Evolutionary conservation across 139 green algal species (phyloP).

Genomic region (Chlorella sp.): DNA sequence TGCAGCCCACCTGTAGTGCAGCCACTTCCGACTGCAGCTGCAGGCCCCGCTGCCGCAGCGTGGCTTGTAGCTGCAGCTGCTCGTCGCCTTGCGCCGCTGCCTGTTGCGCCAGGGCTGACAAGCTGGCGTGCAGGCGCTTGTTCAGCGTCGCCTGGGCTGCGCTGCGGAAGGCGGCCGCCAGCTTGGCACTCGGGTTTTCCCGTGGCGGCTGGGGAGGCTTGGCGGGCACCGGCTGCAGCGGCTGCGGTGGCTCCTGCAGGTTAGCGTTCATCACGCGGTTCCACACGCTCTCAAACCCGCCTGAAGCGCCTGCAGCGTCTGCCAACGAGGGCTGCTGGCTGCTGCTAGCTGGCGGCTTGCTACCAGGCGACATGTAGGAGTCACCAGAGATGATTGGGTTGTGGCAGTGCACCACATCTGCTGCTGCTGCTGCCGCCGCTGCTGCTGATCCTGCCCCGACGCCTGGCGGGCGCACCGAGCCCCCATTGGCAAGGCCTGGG

Average conservation of each 20-base stretch:
- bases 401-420: background rate
- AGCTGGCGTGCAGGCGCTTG: slow-evolving; percentile 48
- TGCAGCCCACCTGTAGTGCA: slow-evolving; percentile 11
- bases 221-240: background rate
- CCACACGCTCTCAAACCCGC: slow-evolving; percentile 15
- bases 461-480: too few species aligned
- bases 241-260: background rate
- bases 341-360: background rate
- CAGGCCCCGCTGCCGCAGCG: slow-evolving; percentile 49
- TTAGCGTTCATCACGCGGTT: background rate
- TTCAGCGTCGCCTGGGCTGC: slow-evolving; percentile 46
- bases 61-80: slow-evolving; percentile 60
- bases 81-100: slow-evolving; percentile 54
- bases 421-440: background rate
- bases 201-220: background rate
- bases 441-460: too few species aligned
- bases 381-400: background rate
- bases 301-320: background rate
- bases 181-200: slow-evolving; percentile 42
- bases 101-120: slow-evolving; percentile 38
- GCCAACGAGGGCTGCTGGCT: background rate
- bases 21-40: slow-evolving; percentile 58
- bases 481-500: background rate
- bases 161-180: slow-evolving; percentile 46
- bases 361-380: background rate